phyloP scores from a whole-genome alignment of 2,329 filamentous ascomycete species.

The Phialophora expanda region DNA sequence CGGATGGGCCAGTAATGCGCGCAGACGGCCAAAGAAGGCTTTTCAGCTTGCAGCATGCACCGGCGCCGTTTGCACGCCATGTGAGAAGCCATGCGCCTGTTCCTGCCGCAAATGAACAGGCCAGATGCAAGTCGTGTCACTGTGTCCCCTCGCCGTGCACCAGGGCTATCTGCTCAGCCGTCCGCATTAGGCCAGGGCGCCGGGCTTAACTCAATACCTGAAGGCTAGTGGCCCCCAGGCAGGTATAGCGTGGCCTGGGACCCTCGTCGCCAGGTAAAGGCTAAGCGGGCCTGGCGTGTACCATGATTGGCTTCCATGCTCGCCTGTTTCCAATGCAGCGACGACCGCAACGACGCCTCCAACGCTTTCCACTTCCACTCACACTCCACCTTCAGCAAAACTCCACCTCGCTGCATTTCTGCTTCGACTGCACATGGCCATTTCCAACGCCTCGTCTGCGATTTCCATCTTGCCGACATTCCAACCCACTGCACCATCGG shows the following conservation, averaged over 20 bases:
- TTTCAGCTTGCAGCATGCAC: slow-evolving; percentile 25
- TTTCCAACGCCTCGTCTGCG: slow-evolving; percentile 23
- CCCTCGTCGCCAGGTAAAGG: not conserved
- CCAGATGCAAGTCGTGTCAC: slow-evolving; percentile 5
- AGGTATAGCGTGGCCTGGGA: slow-evolving; percentile 1
- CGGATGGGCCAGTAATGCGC: slow-evolving; percentile 9
- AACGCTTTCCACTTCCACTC: slow-evolving; percentile 21
- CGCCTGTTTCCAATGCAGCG: slow-evolving; percentile 13
- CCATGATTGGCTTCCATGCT: slow-evolving; percentile 17
- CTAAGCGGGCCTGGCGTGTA: not conserved
- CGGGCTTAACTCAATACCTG: slow-evolving; percentile 22
- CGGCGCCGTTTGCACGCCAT: slow-evolving; percentile 14
- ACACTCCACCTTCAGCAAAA: slow-evolving; percentile 1
- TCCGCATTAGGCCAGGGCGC: slow-evolving; percentile 19
- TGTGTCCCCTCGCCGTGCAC: not conserved
- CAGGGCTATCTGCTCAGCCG: slow-evolving; percentile 26
- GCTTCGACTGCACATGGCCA: slow-evolving; percentile 19
- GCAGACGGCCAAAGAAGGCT: slow-evolving; percentile 9
- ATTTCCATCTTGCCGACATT: slow-evolving; percentile 20
- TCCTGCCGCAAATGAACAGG: slow-evolving; percentile 25
- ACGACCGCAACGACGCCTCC: slow-evolving; percentile 8
- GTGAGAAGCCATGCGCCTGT: slow-evolving; percentile 20
- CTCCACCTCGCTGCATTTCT: slow-evolving; percentile 3
- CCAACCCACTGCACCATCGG: slow-evolving; percentile 2
- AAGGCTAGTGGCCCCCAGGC: not conserved